Base-by-base conservation (phyloP, 2,329 filamentous ascomycete species). In the Blastomyces parvus region DNA sequence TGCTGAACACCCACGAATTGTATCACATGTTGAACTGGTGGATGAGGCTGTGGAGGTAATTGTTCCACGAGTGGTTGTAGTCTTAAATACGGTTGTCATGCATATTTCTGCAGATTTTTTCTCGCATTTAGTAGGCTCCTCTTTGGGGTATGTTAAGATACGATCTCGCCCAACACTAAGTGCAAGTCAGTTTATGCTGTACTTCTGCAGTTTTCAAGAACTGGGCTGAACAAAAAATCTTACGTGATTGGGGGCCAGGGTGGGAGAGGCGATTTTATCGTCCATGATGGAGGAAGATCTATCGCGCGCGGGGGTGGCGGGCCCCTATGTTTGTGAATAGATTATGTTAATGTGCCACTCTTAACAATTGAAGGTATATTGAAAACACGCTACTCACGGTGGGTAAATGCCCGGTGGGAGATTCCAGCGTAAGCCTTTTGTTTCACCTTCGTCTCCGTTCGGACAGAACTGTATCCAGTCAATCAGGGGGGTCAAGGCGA, bases 81-180 rank as follows among this genome's bases (percentile, higher is more conserved):
- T n/a, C 44, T 48, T 27, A 11, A 60, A 60, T 19, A 60, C 58
- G 22, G 40, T 60, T n/a, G 58, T 60, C 8, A 11, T 1, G 42
- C 58, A 60, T 1, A 60, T 48, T 48, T 11, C 19, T 48, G 58
- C 58, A 4, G 58, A 60, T 22, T 48, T 25, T 36, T 11, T 46
- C 58, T 60, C 58, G 17, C 58, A 60, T 3, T 40, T 60, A 48
- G 58, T 60, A 36, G 58, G 58, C 3, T 60, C 40, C 58, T 60
- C 22, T 6, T 44, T 44, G 58, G 58, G 58, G 58, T 60, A 60
- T n/a, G 58, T 60, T 48, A 60, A n/a, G 5, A 60, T 60, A 13
- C 19, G n/a, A 60, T 60, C 58, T 30, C 14, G 22, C 1, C 58
- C 58, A 60, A 60, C 40, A 17, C 58, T 60, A 13, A 27, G 14